Conservation (phyloP, 495 filamentous ascomycete genomes). For the Neurospora sp. region DNA sequence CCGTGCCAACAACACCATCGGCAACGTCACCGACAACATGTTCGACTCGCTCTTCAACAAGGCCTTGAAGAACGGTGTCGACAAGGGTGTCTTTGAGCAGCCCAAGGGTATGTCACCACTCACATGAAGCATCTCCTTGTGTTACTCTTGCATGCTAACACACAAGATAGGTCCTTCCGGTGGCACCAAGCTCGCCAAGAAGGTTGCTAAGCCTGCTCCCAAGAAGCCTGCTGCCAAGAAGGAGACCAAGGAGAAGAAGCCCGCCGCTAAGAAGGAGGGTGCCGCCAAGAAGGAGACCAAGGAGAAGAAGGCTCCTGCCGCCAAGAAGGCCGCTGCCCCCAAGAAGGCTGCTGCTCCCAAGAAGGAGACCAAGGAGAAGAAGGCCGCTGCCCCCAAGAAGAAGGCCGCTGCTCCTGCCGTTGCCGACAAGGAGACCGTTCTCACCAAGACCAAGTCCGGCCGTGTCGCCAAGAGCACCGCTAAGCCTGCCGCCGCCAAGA, state of each 20-base stretch:
- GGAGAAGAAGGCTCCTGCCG: constrained; percentile 9
- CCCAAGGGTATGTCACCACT: constrained; percentile 70
- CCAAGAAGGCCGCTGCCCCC: constrained; percentile 19
- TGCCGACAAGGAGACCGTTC: constrained; percentile 44
- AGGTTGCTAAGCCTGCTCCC: constrained; percentile 38
- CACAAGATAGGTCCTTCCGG: constrained; percentile 65
- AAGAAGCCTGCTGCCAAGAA: constrained; percentile 32
- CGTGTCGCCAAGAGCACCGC: constrained; percentile 64
- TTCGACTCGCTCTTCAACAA: constrained; percentile 93
- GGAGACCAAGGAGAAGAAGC: constrained; percentile 33
- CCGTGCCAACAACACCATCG: constrained; percentile 83
- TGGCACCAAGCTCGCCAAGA: constrained; percentile 93
- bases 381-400: constrained; percentile 41
- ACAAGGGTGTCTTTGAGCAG: constrained; percentile 79
- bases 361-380: constrained; percentile 37
- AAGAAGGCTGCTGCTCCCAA: constrained; percentile 18
- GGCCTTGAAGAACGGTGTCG: constrained; percentile 79
- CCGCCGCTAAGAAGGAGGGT: constrained; percentile 27
- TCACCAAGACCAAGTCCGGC: constrained; percentile 85
- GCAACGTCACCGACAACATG: constrained; percentile 49
- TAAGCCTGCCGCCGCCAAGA: constrained; percentile 48
- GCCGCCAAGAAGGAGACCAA: constrained; percentile 16
- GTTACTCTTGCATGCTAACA: constrained; percentile 7
- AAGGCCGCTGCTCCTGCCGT: constrained; percentile 27
- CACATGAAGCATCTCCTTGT: not conserved